Evolutionary conservation across 2,329 filamentous ascomycete species (phyloP).

Genomic region (Gliomastix tumulicola): DNA sequence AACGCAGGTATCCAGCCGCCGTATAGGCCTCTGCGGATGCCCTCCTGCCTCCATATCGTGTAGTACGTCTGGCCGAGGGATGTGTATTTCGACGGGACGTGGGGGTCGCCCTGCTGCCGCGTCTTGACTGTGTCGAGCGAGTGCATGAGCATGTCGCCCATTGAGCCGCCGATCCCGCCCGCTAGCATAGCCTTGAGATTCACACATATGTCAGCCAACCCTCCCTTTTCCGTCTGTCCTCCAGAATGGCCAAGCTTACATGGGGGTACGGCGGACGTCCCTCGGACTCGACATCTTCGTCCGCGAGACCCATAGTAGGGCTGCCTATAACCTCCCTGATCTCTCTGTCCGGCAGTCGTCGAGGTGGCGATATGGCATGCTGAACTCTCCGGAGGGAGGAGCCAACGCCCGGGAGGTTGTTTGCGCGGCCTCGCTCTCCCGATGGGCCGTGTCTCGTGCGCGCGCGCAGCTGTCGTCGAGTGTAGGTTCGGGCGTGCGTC

Average conservation of each 20-base stretch:
- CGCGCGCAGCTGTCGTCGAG: too few relatives aligned
- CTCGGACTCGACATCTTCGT: constrained; percentile 31
- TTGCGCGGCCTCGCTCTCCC: too few relatives aligned
- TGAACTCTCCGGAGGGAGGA: too few relatives aligned
- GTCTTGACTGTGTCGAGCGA: constrained; percentile 98
- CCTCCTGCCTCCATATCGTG: constrained; percentile 90
- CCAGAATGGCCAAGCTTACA: constrained; percentile 20
- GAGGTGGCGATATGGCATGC: too few relatives aligned
- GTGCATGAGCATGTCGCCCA: constrained; percentile 97
- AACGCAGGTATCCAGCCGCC: constrained; percentile 90
- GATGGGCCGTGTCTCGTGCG: too few relatives aligned
- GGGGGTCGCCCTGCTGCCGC: constrained; percentile 90
- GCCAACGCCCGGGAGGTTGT: too few relatives aligned
- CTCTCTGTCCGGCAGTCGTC: not conserved
- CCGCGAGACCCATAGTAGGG: constrained; percentile 21
- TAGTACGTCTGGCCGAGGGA: constrained; percentile 86
- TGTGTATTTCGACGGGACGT: constrained; percentile 86
- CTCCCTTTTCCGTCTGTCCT: not conserved
- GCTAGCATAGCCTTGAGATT: constrained; percentile 80
- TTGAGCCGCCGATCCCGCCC: constrained; percentile 85
- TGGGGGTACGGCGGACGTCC: constrained; percentile 36
- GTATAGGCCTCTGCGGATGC: constrained; percentile 78
- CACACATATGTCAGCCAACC: constrained; percentile 2
- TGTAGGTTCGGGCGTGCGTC: too few relatives aligned
- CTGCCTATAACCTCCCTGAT: constrained; percentile 3